Base-by-base conservation (phyloP, 768 basidiomycete species). In the Epithele typhae region DNA sequence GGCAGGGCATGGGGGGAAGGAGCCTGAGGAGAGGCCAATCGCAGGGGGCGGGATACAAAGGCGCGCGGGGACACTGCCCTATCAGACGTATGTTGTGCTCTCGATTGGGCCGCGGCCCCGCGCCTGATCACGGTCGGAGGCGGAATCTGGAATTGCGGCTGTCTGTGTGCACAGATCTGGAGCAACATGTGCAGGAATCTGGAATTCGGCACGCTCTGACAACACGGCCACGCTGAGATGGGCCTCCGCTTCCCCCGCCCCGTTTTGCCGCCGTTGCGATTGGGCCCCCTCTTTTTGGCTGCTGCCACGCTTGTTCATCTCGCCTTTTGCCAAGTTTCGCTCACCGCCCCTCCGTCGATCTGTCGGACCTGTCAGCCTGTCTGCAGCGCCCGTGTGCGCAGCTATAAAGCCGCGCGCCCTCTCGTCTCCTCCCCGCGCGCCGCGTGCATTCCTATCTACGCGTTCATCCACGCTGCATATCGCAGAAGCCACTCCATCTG, bases 161-260 rank as follows among this genome's bases (percentile, higher is more conserved):
- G 18, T 15, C 34, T 14, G 19, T 43, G 8, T 45, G 15, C 51
- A 48, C 51, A 43, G 40, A 48, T 48, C 51, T 53, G 51, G 51
- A 53, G 47, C 41, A 25, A 44, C 49, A 50, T 50, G 49, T 40
- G 45, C 41, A 24, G 14, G 40, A 45, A 52, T 52, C 43, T 52
- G 45, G 36, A 47, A 46, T 48, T 43, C 42, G 37, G 25, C 50
- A 19, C 24, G 17, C 25, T 24, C 19, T 43, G 35, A 41, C 40
- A 21, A 14, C 27, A 21, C 19, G 11, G 23, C 40, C 40, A 37
- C 43, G 21, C 22, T 15, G 9, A 30, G 25, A 18, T n/a, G 18
- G 8, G 14, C 27, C 27, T 14, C 8, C 27, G 43, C 34, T 15
- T 41, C 15, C n/a, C 21, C 35, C 24, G 17, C 46, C 7, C 27